Percentiles rank a stretch among this genome's conserved stretches.
These are phyloP conservation scores for Starmerella tilneyi DNA, from an alignment of 805 yeast genomes.

Conservation along the genomic window DNA sequence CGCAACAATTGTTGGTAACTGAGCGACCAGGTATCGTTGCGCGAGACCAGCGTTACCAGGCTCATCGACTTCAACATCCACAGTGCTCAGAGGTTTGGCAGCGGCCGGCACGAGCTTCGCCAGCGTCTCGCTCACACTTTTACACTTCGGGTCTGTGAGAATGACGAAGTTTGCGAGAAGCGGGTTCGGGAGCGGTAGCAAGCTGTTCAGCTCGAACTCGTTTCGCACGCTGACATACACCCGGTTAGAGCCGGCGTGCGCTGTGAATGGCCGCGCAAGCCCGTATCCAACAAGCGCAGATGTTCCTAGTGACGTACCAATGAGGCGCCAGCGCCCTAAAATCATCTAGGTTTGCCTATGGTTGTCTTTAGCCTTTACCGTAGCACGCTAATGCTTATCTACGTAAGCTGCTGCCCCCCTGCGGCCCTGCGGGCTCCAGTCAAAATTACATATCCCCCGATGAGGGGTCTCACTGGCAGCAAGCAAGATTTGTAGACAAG, in stretches of 20 bases:
- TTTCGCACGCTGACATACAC: constrained; percentile 46
- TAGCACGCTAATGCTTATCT: neutral
- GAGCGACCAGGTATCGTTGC: constrained; percentile 45
- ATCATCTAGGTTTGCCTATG: neutral
- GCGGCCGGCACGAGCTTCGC: constrained; percentile 40
- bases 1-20: constrained; percentile 58
- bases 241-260: constrained; percentile 30
- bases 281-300: constrained; percentile 15
- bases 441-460: too few relatives aligned
- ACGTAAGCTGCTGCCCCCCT: constrained; percentile 1
- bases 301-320: constrained; percentile 19
- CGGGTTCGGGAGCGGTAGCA: constrained; percentile 45
- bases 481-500: too few relatives aligned
- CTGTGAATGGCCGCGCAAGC: constrained; percentile 16
- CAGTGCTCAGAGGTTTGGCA: constrained; percentile 46
- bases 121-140: constrained; percentile 52
- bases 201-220: constrained; percentile 49
- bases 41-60: constrained; percentile 51
- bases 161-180: constrained; percentile 61
- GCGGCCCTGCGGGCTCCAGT: too few relatives aligned
- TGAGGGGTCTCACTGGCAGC: too few relatives aligned
- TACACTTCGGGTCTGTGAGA: constrained; percentile 52
- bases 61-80: constrained; percentile 62
- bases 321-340: constrained; percentile 11
- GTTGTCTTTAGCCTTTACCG: neutral